Conservation (phyloP, 176 grass and related monocot genomes). For the Echinochloa phyllopogon region DNA sequence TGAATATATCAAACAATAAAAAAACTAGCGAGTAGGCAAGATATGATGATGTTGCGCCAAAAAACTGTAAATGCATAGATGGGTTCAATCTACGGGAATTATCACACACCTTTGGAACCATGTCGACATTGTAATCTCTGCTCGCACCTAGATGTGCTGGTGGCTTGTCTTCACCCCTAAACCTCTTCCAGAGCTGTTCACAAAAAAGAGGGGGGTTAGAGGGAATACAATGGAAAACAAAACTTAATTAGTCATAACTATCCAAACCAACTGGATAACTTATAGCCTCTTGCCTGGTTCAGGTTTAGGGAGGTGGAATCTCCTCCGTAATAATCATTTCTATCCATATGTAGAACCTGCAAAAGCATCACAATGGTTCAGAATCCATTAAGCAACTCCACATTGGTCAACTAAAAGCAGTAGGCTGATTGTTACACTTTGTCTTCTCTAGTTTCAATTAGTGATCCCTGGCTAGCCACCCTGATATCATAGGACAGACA, state of each 20-base stretch:
- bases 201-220: not conserved
- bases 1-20: constrained; percentile 10
- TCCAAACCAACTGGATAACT: not conserved
- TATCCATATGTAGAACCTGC: constrained; percentile 91
- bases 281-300: constrained; percentile 58
- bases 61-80: not conserved
- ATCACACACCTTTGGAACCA: constrained; percentile 78
- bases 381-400: constrained; percentile 15
- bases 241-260: not conserved
- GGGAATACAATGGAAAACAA: not conserved
- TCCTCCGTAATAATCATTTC: constrained; percentile 89
- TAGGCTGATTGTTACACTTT: not conserved
- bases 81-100: not conserved
- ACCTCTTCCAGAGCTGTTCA: constrained; percentile 80
- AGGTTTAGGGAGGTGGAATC: constrained; percentile 88
- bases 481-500: not conserved
- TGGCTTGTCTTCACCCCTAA: constrained; percentile 77
- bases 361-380: constrained; percentile 22
- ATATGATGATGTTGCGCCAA: not conserved
- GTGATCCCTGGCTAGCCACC: not conserved
- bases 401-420: not conserved
- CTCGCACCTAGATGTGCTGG: constrained; percentile 65
- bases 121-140: constrained; percentile 88
- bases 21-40: not conserved
- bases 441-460: not conserved